These are phyloP conservation scores for Bacidia rubella DNA, from an alignment of 495 filamentous ascomycete genomes.

Conservation along the genomic window DNA sequence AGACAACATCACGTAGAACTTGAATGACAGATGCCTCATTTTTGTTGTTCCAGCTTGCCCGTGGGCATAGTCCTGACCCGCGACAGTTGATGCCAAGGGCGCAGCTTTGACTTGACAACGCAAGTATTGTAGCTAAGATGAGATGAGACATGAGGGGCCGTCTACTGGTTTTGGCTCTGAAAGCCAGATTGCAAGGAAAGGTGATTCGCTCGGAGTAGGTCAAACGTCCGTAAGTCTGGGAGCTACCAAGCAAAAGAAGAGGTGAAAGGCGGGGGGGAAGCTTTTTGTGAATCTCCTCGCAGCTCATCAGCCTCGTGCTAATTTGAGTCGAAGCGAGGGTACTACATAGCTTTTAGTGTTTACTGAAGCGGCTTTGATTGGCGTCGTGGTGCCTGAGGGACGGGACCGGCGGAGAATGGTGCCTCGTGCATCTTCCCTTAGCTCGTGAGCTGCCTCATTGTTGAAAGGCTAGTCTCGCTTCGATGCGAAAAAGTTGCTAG, in stretches of 20 bases:
- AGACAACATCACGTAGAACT: neutral
- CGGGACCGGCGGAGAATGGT: neutral
- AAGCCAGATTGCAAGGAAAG: neutral
- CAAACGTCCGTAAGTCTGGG: too few species aligned
- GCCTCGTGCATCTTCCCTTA: too few species aligned
- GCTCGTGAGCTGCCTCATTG: too few species aligned
- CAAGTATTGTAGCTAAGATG: neutral
- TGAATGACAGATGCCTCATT: neutral
- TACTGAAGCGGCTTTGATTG: neutral
- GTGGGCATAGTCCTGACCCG: neutral
- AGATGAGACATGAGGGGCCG: neutral
- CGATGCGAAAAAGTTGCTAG: too few species aligned
- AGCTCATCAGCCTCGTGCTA: neutral
- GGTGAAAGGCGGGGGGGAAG: neutral
- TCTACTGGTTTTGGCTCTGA: neutral
- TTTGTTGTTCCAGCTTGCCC: neutral
- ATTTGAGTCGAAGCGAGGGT: neutral
- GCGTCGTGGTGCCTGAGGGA: neutral
- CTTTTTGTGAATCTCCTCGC: neutral
- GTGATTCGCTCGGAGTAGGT: neutral
- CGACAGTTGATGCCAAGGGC: constrained; percentile 5
- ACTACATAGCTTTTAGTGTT: neutral
- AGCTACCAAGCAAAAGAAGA: neutral
- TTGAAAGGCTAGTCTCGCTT: too few species aligned
- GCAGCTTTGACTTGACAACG: neutral